These are phyloP conservation scores for Fremontodendron californicum DNA, from an alignment of 345 rosid genomes.

Conservation along the genomic window DNA sequence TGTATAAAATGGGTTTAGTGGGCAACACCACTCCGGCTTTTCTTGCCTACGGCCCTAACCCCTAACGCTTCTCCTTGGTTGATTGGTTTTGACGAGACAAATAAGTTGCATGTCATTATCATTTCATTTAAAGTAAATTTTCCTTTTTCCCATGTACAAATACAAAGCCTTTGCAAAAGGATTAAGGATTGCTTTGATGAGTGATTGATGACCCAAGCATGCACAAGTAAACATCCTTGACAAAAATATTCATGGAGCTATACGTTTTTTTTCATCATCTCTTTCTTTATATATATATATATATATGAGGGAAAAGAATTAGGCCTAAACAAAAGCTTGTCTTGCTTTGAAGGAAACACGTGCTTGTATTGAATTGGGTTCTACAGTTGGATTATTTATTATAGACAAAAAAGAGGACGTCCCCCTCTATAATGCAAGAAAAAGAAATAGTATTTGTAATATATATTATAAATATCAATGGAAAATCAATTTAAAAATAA, in stretches of 20 bases:
- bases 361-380: neutral
- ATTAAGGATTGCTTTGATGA: neutral
- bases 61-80: conserved; percentile 1
- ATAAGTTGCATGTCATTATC: conserved; percentile 28
- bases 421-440: neutral
- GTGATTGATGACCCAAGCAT: neutral
- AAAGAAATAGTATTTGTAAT: neutral
- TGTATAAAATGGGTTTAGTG: conserved; percentile 22
- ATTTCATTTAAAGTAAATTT: neutral
- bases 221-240: neutral
- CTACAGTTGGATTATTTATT: neutral
- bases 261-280: neutral
- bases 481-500: neutral
- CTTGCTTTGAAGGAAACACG: neutral
- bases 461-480: neutral
- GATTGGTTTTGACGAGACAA: conserved; percentile 6
- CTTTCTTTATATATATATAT: neutral
- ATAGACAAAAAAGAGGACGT: neutral
- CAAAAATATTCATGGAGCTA: neutral
- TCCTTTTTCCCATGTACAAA: neutral
- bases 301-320: neutral
- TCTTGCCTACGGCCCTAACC: conserved; percentile 19
- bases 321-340: neutral
- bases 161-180: neutral
- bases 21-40: conserved; percentile 57